Evolutionary conservation across 345 rosid species (phyloP), one percentile per base, ranked within the genome.

Genomic region (Anastatica hierochuntica): DNA sequence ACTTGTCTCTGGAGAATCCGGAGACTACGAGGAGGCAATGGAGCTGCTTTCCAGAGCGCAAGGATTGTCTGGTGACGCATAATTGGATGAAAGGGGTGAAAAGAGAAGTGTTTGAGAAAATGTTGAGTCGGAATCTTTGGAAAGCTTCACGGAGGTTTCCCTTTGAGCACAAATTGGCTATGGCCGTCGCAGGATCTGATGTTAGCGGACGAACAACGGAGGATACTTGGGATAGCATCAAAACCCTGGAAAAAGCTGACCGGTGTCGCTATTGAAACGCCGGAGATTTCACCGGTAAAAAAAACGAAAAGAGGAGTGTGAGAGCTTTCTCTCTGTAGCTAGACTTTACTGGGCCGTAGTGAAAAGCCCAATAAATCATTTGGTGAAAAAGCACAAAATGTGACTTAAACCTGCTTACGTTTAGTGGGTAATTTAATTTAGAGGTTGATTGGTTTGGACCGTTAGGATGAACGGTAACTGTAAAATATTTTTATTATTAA

Each of bases 121-220:
- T 76, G 35, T 64, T 72, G 6, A 62, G 55, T 35, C 37, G 60
- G 70, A 67, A 81, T 45, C 63, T 66, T 38, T 62, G 46, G 42
- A 82, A 75, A 34, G 95, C 89, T 56, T 87, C 81, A 16, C 60
- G 76, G n/a, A 77, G 47, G 49, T 30, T 75, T 11, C 95, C 86
- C 12, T 59, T 62, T 14, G 76, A 73, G 72, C 95, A 81, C 24
- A 79, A 72, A 50, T 1, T 23, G 26, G 59, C 60, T 54, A 85
- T 72, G 12, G 74, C 75, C 39, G 43, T 56, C 7, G 70, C 16
- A 6, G 69, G 40, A 41, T n/a, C 42, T 14, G 7, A 56, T 20
- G 51, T 36, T 40, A 42, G 61, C 51, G 58, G 69, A 14, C 51
- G 61, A 72, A 37, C 63, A 53, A 20, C 13, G 53, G 67, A 50